Conservation (phyloP, 129 eudicot species). For the Glebionis coronaria region DNA sequence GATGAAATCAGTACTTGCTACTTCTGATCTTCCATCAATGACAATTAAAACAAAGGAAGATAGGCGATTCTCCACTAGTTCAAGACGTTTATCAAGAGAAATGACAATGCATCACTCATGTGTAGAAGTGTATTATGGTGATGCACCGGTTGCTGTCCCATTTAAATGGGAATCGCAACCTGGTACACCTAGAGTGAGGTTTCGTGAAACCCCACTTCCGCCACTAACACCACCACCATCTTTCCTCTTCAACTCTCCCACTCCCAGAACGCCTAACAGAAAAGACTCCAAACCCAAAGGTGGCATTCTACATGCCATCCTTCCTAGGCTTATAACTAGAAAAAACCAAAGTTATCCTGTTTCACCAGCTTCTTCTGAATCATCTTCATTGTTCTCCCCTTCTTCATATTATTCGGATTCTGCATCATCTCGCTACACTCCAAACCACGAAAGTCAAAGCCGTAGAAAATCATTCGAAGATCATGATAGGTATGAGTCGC, state of each 20-base stretch:
- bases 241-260: constrained; percentile 30
- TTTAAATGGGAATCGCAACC: constrained; percentile 69
- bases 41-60: constrained; percentile 30
- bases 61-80: constrained; percentile 6
- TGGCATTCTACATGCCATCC: constrained; percentile 27
- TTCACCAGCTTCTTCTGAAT: constrained; percentile 33
- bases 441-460: neutral
- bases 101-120: constrained; percentile 23
- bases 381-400: constrained; percentile 31
- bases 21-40: constrained; percentile 30
- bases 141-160: constrained; percentile 44
- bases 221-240: constrained; percentile 64
- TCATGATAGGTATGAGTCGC: constrained; percentile 33
- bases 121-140: constrained; percentile 44
- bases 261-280: constrained; percentile 30
- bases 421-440: constrained; percentile 31
- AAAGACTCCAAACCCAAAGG: constrained; percentile 34
- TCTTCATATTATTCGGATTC: constrained; percentile 36
- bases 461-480: constrained; percentile 28
- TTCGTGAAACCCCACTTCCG: constrained; percentile 43
- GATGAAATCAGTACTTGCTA: constrained; percentile 23
- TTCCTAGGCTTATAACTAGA: constrained; percentile 35
- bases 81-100: constrained; percentile 30
- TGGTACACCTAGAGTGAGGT: constrained; percentile 49
- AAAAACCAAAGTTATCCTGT: constrained; percentile 30